Percentiles rank a stretch among this genome's conserved stretches.
Conservation (phyloP, 768 basidiomycete genomes). For the Suillus alpinus region DNA sequence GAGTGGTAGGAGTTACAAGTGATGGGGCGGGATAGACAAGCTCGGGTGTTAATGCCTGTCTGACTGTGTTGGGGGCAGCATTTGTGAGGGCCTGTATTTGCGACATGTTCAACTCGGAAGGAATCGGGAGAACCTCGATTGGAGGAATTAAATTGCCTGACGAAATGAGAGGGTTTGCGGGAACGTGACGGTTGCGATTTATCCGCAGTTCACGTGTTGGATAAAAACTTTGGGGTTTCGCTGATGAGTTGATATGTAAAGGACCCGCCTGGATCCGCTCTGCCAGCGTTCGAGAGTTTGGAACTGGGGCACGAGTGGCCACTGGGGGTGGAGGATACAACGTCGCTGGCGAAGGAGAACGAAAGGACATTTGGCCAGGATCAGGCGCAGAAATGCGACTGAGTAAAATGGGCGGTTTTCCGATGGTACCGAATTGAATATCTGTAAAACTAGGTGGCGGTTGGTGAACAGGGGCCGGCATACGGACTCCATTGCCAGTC, state of each 20-base stretch:
- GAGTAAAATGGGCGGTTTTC: constrained; percentile 50
- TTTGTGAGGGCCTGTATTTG: not conserved
- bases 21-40: not conserved
- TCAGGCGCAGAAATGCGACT: constrained; percentile 44
- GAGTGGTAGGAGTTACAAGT: not conserved
- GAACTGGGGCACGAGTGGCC: not conserved
- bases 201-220: not conserved
- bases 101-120: constrained; percentile 12
- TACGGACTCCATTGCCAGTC: not conserved
- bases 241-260: not conserved
- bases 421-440: constrained; percentile 53
- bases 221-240: not conserved
- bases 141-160: constrained; percentile 26
- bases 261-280: not conserved
- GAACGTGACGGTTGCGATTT: not conserved
- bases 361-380: constrained; percentile 23
- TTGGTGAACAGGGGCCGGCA: constrained; percentile 12
- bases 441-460: constrained; percentile 30
- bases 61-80: not conserved
- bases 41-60: not conserved
- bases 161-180: not conserved
- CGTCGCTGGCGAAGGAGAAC: constrained; percentile 25
- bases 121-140: constrained; percentile 25
- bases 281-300: not conserved
- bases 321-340: constrained; percentile 8